Evolutionary conservation across 1,284 basidiomycete genomes (phyloP), one percentile per base, ranked within the genome.

Genomic region (Sphagnurus paluster): DNA sequence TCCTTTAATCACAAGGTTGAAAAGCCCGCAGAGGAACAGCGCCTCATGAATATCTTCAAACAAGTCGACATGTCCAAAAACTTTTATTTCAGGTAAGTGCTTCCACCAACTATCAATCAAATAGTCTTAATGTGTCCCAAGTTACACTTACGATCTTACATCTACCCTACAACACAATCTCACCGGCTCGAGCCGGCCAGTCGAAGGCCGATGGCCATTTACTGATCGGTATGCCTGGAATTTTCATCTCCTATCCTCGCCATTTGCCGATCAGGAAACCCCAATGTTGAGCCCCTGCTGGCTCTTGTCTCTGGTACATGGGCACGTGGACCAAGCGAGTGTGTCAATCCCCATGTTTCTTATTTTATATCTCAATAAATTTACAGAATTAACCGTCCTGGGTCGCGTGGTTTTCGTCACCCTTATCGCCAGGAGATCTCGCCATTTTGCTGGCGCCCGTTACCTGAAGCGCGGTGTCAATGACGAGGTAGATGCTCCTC

Each of bases 321-420:
- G 97, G 0, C 93, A 94, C 62, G 93, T 98, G 6, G 96, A 99
- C 60, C 97, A 99, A 82, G 93, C 96, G 16, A 99, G 94, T 96
- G 54, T 58, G 91, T 77, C 17, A 23, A n/a, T n/a, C 3, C 5
- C 13, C 21, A 3, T 33, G 7, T 14, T 39, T 29, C 17, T 39
- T n/a, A 4, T 30, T 16, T 20, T 5, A 21, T 17, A 30, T 20
- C 29, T 17, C 20, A n/a, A 48, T 13, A 14, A 9, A 10, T 36
- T 47, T 35, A 4, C 57, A 97, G 94, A 99, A 64, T 74, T 99
- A 39, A 91, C 88, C 3, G 89, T 98, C 1, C 80, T 98, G 24
- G 90, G 93, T 5, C 83, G 94, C 0, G 88, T 94, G 2, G 77
- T 99, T 8, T 98, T 95, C 62, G 82, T 98, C 3, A 98, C 94